Evolutionary conservation across 1,284 basidiomycete genomes (phyloP).

Genomic region (Sparassis latifolia): DNA sequence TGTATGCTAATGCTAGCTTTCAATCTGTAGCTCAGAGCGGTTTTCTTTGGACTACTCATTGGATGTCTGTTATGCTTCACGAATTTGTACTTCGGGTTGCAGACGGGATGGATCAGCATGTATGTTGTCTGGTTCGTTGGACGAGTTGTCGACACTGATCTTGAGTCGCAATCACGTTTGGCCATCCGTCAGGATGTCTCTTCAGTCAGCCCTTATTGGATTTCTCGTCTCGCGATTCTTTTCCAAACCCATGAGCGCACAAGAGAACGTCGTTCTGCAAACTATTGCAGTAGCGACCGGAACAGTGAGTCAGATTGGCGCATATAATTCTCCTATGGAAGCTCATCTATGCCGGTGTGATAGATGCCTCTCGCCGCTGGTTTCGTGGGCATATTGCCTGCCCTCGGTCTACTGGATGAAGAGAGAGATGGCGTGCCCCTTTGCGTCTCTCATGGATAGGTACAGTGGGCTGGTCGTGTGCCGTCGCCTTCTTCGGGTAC

Average conservation of each 20-base stretch:
- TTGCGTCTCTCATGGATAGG: constrained; percentile 68
- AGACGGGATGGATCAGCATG: constrained; percentile 77
- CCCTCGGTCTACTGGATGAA: constrained; percentile 72
- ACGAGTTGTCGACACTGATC: too few species aligned
- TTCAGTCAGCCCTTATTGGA: constrained; percentile 89
- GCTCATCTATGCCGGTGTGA: neutral
- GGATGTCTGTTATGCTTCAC: constrained; percentile 74
- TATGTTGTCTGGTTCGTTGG: constrained; percentile 20
- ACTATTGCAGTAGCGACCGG: constrained; percentile 93
- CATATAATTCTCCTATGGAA: neutral
- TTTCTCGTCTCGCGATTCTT: constrained; percentile 80
- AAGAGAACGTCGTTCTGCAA: constrained; percentile 91
- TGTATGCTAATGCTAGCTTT: neutral
- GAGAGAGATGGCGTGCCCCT: constrained; percentile 75
- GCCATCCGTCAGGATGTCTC: constrained; percentile 72
- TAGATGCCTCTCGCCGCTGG: constrained; percentile 90
- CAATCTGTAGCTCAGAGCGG: constrained; percentile 34
- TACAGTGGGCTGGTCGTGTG: constrained; percentile 79
- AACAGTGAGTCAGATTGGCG: constrained; percentile 37
- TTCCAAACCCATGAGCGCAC: constrained; percentile 70
- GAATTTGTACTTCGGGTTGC: constrained; percentile 72
- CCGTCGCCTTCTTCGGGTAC: constrained; percentile 89
- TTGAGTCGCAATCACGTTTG: too few species aligned
- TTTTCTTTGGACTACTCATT: constrained; percentile 55
- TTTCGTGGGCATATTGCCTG: constrained; percentile 92